These are phyloP conservation scores for Mycena sanguinolenta DNA, from an alignment of 768 basidiomycete genomes.

Conservation along the genomic window DNA sequence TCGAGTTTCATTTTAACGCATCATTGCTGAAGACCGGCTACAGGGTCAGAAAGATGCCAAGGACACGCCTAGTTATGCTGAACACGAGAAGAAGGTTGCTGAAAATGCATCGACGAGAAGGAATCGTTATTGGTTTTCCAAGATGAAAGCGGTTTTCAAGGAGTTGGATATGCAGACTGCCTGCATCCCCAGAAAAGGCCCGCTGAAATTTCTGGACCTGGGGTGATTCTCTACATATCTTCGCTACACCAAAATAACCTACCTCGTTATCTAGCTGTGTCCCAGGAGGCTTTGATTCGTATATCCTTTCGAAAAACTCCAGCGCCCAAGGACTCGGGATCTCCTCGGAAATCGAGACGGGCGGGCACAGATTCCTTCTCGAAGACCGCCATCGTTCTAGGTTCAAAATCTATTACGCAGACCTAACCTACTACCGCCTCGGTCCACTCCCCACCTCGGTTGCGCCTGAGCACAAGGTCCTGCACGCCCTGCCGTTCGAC, in stretches of 20 bases:
- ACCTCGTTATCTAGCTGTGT: conserved; percentile 39
- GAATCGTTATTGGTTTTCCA: conserved; percentile 38
- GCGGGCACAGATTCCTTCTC: conserved; percentile 42
- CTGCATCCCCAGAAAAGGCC: conserved; percentile 26
- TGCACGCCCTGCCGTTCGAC: conserved; percentile 36
- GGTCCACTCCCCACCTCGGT: conserved; percentile 35
- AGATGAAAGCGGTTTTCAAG: conserved; percentile 41
- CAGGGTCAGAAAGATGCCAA: conserved; percentile 23
- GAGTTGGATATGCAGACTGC: conserved; percentile 39
- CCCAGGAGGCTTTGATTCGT: conserved; percentile 49
- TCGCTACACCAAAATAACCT: background rate
- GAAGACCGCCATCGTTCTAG: conserved; percentile 37
- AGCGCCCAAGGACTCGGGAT: conserved; percentile 44
- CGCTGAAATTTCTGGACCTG: conserved; percentile 43
- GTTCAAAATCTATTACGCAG: conserved; percentile 37
- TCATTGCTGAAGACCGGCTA: background rate
- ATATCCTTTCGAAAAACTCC: conserved; percentile 43
- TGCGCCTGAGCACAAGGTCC: conserved; percentile 12
- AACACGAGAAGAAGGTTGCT: conserved; percentile 34
- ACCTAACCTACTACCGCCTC: conserved; percentile 38
- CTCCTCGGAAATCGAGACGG: conserved; percentile 41
- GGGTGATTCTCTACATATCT: conserved; percentile 36
- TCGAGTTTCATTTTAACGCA: background rate
- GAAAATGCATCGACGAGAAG: conserved; percentile 34
- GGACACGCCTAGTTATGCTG: conserved; percentile 16